Evolutionary conservation across 192 early-diverging fungal genomes (phyloP).

Genomic region (Funneliformis mosseae): DNA sequence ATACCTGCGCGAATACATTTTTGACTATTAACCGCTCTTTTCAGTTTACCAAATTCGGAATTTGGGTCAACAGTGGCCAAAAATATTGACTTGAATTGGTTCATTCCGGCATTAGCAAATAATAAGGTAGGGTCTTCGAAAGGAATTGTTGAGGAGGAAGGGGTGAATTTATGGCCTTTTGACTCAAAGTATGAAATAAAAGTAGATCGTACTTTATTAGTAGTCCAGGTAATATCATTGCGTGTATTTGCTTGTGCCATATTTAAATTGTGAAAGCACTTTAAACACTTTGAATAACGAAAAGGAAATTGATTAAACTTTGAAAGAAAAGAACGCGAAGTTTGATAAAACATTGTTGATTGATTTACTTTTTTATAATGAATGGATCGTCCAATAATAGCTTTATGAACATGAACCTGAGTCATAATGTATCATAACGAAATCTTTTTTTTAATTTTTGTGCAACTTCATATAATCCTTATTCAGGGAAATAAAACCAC

Average conservation of each 20-base stretch:
- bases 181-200: conserved; percentile 88
- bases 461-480: too few species aligned
- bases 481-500: too few species aligned
- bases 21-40: conserved; percentile 93
- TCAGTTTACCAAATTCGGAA: conserved; percentile 87
- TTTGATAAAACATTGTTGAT: neutral
- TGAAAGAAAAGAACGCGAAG: neutral
- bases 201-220: conserved; percentile 76
- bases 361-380: neutral
- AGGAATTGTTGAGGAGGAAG: conserved; percentile 92
- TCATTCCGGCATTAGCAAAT: conserved; percentile 97
- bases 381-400: neutral
- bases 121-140: conserved; percentile 95
- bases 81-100: conserved; percentile 98
- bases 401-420: neutral
- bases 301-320: neutral
- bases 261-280: neutral
- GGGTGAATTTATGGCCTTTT: conserved; percentile 72
- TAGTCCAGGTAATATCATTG: conserved; percentile 64
- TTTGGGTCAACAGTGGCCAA: conserved; percentile 94
- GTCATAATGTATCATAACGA: neutral
- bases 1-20: conserved; percentile 98
- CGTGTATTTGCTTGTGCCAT: neutral
- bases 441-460: neutral
- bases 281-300: conserved; percentile 4